Evolutionary conservation across 768 basidiomycete species (phyloP).

Genomic region (Rhodotorula kratochvilovae): DNA sequence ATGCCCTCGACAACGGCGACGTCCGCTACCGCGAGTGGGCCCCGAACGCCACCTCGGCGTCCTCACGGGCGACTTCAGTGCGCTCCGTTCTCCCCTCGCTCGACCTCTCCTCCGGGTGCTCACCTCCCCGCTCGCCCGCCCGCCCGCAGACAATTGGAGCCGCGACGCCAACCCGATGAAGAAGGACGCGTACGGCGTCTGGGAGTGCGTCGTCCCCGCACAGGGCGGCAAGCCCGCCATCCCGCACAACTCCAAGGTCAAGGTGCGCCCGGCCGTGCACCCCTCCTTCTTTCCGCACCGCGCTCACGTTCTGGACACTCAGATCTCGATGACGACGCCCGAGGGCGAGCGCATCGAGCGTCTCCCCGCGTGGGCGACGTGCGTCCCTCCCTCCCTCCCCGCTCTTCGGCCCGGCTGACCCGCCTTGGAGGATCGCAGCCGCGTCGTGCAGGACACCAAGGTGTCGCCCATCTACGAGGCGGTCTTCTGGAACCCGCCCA

Average conservation of each 20-base stretch:
- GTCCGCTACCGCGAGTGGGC: conserved; percentile 94
- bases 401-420: background rate
- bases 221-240: conserved; percentile 71
- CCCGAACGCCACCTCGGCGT: conserved; percentile 76
- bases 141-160: conserved; percentile 73
- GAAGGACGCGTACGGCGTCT: conserved; percentile 78
- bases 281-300: background rate
- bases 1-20: conserved; percentile 61
- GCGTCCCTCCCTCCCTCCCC: background rate
- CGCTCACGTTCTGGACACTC: background rate
- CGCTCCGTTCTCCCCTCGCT: conserved; percentile 50
- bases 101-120: background rate
- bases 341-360: conserved; percentile 78
- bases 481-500: conserved; percentile 95
- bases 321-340: conserved; percentile 90
- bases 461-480: conserved; percentile 91
- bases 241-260: conserved; percentile 90
- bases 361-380: conserved; percentile 82
- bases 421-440: conserved; percentile 44
- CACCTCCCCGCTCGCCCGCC: background rate
- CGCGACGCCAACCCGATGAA: conserved; percentile 79
- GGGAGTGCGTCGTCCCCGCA: conserved; percentile 75
- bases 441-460: conserved; percentile 87
- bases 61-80: conserved; percentile 95
- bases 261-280: conserved; percentile 55